Percentiles rank a stretch among this genome's conserved stretches.
Evolutionary conservation across 2,329 filamentous ascomycete genomes (phyloP).

Genomic region (Nemania sp.): DNA sequence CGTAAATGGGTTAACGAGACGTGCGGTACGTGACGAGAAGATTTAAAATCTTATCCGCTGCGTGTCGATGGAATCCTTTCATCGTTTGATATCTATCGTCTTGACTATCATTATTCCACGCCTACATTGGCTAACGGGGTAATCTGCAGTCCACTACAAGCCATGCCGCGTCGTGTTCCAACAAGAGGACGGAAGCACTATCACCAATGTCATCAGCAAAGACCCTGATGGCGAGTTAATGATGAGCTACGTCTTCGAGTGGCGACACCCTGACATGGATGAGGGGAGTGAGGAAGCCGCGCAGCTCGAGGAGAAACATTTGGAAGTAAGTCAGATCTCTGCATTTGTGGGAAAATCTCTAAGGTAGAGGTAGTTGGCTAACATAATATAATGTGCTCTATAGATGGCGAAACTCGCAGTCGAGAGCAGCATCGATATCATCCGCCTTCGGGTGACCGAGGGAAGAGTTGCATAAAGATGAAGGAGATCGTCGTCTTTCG

Average conservation of each 20-base stretch:
- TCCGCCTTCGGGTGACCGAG: slow-evolving; percentile 35
- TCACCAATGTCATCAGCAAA: slow-evolving; percentile 41
- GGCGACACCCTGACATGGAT: slow-evolving; percentile 38
- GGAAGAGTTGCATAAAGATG: slow-evolving; percentile 30
- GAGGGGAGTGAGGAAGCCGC: slow-evolving; percentile 35
- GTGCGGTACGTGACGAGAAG: slow-evolving; percentile 28
- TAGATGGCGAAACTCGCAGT: slow-evolving; percentile 39
- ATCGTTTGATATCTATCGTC: background rate
- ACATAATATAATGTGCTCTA: background rate
- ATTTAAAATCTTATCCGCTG: background rate
- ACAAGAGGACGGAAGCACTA: slow-evolving; percentile 43
- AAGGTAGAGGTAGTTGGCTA: background rate
- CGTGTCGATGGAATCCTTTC: background rate
- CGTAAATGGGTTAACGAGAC: slow-evolving; percentile 33
- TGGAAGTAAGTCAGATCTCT: slow-evolving; percentile 28
- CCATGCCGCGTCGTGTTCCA: slow-evolving; percentile 42
- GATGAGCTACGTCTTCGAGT: slow-evolving; percentile 44
- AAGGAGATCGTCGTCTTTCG: background rate
- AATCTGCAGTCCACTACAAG: slow-evolving; percentile 31
- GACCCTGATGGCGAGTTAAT: slow-evolving; percentile 37
- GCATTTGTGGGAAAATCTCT: background rate
- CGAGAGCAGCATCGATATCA: slow-evolving; percentile 39
- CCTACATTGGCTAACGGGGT: background rate
- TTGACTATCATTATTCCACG: background rate
- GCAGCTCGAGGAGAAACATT: slow-evolving; percentile 33